Conservation (phyloP, 2,329 filamentous ascomycete species). For the Grosmannia serpens region DNA sequence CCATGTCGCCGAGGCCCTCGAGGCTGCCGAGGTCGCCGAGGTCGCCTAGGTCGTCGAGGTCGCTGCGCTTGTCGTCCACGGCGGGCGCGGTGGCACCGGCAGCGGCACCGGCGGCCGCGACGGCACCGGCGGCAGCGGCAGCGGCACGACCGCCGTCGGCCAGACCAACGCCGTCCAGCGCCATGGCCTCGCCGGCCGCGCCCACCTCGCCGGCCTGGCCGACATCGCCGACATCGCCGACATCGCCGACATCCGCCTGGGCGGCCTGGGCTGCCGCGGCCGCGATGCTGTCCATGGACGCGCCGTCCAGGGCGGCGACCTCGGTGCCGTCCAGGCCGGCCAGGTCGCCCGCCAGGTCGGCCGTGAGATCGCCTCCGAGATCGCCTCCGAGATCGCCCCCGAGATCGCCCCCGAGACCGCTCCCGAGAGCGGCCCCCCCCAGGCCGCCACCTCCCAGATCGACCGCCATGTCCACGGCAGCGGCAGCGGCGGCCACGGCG, state of each 20-base stretch:
- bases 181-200: conserved; percentile 3
- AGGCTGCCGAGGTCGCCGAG: conserved; percentile 4
- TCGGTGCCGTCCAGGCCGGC: conserved; percentile 4
- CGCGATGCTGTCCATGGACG: conserved; percentile 8
- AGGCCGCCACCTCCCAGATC: background rate
- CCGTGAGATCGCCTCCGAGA: background rate
- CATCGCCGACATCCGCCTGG: background rate
- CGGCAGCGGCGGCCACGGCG: background rate
- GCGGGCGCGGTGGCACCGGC: background rate
- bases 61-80: background rate
- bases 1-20: conserved; percentile 5
- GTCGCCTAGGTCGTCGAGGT: background rate
- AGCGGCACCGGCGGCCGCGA: background rate
- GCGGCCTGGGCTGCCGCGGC: conserved; percentile 2
- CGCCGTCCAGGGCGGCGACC: conserved; percentile 5
- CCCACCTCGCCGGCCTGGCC: background rate
- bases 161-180: conserved; percentile 2
- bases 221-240: conserved; percentile 1
- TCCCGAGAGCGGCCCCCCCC: too few relatives aligned
- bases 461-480: conserved; percentile 1
- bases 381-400: background rate
- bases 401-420: background rate
- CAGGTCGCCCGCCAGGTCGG: background rate
- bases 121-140: background rate
- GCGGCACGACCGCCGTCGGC: background rate